Evolutionary conservation across 2,329 filamentous ascomycete species (phyloP).

Genomic region (Neonectria magnoliae): DNA sequence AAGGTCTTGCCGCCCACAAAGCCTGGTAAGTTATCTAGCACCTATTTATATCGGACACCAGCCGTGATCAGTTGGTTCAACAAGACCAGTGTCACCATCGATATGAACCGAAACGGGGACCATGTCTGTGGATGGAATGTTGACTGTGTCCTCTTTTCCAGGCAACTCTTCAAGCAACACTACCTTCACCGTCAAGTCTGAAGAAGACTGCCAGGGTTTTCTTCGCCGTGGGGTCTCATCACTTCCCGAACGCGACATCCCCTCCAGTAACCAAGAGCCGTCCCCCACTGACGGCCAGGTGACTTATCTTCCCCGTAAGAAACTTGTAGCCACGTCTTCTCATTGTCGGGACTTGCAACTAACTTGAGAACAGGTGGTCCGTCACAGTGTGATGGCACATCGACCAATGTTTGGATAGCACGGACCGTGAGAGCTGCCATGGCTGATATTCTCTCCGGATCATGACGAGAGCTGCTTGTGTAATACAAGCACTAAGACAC

Average conservation of each 20-base stretch:
- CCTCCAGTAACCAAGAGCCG: conserved; percentile 4
- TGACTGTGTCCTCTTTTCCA: background rate
- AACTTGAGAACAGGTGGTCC: background rate
- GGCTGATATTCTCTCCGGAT: conserved; percentile 33
- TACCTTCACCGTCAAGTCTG: conserved; percentile 34
- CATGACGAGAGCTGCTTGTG: conserved; percentile 19
- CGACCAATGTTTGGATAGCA: conserved; percentile 46
- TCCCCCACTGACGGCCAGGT: conserved; percentile 18
- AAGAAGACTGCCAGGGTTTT: conserved; percentile 40
- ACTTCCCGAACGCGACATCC: conserved; percentile 40
- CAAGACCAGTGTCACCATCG: background rate
- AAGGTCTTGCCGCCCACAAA: conserved; percentile 9
- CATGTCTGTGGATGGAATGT: background rate
- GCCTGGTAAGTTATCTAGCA: conserved; percentile 9
- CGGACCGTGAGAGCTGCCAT: conserved; percentile 46
- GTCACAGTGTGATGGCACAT: conserved; percentile 18
- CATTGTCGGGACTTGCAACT: background rate
- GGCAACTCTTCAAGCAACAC: conserved; percentile 6
- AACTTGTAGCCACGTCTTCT: fast-evolving
- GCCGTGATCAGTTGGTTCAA: background rate
- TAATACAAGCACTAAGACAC: background rate
- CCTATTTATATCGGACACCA: background rate
- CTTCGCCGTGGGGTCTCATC: conserved; percentile 39
- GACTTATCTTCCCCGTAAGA: conserved; percentile 28
- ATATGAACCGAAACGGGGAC: too few relatives aligned